Base-by-base conservation (phyloP, 176 grass and related monocot species). In the Aegilops umbellulata region DNA sequence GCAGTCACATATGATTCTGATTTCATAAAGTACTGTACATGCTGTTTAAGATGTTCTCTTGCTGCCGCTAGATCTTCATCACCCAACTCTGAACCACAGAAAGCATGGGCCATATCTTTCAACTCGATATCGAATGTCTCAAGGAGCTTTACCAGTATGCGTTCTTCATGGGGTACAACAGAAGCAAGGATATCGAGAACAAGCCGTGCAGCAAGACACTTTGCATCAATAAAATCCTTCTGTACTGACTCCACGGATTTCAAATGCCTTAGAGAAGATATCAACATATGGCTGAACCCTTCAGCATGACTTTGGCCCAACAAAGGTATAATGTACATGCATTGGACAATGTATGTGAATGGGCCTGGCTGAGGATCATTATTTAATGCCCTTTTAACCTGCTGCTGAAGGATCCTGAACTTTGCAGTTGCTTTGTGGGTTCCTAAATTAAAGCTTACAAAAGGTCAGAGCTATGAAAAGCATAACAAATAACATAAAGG, bases 271-370 rank as follows among this genome's bases (percentile, higher is more conserved):
- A 98, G 79, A 53, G 90, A 93, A 74, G 93, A 98, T 75, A 86
- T 87, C 76, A 98, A 83, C 93, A 95, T 94, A 74, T 98, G 96
- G 74, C 93, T 90, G 82, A 98, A 95, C 27, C 96, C 96, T 87
- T 95, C 96, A 39, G 85, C 86, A 85, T 98, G 83, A 39, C 75
- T 83, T 77, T 84, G 75, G 35, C 93, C 95, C 88, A 98, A 34
- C 77, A 95, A 77, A 71, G 95, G 93, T 75, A 95, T 57, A 76
- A 98, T 79, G 76, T 98, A 95, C 86, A 98, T 85, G 75, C 95
- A 98, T 42, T 94, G 93, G 77, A 95, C 86, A 86, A 95, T 84
- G 75, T 95, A 98, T 19, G 95, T 98, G 84, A 98, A 98, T 60
- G 95, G 95, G 30, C 95, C 95, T 67, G 95, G 95, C 77, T 88